Evolutionary conservation across 1,139 yeast species (phyloP).

Genomic region (Candida mesenterica): DNA sequence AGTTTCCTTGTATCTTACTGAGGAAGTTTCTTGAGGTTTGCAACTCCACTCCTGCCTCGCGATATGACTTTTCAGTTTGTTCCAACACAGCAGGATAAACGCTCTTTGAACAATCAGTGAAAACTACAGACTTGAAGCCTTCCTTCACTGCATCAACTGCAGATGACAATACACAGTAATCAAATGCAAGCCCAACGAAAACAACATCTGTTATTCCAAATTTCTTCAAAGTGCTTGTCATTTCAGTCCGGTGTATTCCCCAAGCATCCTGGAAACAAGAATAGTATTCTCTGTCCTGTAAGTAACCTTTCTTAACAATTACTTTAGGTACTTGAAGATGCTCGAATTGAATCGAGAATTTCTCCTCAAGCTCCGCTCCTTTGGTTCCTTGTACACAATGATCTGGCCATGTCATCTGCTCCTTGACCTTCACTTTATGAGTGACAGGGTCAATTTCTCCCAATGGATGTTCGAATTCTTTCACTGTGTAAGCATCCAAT

Average conservation of each 20-base stretch:
- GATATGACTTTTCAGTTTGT: slow-evolving; percentile 30
- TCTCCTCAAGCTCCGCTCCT: slow-evolving; percentile 66
- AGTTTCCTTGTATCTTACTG: not conserved
- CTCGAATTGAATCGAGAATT: slow-evolving; percentile 28
- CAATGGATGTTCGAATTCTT: slow-evolving; percentile 54
- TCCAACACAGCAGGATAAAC: slow-evolving; percentile 32
- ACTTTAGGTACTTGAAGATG: slow-evolving; percentile 27
- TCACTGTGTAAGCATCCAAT: slow-evolving; percentile 51
- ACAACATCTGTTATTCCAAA: slow-evolving; percentile 57
- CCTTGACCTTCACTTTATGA: slow-evolving; percentile 12
- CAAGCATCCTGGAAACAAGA: slow-evolving; percentile 87
- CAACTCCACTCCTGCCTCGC: slow-evolving; percentile 24
- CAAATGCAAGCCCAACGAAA: slow-evolving; percentile 82
- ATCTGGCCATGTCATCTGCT: slow-evolving; percentile 79
- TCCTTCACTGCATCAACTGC: slow-evolving; percentile 62
- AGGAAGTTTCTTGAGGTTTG: not conserved
- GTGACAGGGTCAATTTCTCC: slow-evolving; percentile 22
- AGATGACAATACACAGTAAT: slow-evolving; percentile 77
- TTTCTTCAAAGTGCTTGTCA: slow-evolving; percentile 46
- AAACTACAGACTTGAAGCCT: slow-evolving; percentile 65
- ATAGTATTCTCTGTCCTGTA: slow-evolving; percentile 76
- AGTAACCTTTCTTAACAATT: slow-evolving; percentile 66
- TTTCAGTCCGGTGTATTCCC: slow-evolving; percentile 68
- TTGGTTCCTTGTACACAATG: slow-evolving; percentile 74
- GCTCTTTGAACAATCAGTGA: slow-evolving; percentile 47